These are phyloP conservation scores for Cladobotryum protrusum DNA, from an alignment of 2,329 filamentous ascomycete species.

Conservation along the genomic window DNA sequence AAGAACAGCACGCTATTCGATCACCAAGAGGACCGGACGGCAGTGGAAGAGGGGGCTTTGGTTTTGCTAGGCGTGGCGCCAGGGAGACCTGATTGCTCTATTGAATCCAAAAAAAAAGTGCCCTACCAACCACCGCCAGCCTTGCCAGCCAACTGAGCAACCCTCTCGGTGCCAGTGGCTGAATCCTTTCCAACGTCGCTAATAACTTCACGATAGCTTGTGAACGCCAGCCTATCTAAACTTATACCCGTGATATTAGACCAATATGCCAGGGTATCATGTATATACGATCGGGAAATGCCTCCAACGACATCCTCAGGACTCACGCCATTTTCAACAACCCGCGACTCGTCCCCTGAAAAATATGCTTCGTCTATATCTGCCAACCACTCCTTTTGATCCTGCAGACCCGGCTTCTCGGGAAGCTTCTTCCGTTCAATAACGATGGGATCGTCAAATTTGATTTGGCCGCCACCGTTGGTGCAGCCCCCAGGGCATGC, in stretches of 20 bases:
- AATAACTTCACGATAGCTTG: constrained; percentile 85
- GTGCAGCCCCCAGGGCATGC: constrained; percentile 98
- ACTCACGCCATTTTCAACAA: constrained; percentile 18
- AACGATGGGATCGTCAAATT: constrained; percentile 70
- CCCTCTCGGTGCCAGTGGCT: constrained; percentile 66
- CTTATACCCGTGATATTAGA: constrained; percentile 62
- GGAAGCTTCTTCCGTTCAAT: constrained; percentile 41
- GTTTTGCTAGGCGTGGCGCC: constrained; percentile 60
- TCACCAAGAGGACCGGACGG: constrained; percentile 72
- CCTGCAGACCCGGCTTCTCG: constrained; percentile 60
- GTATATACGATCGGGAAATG: constrained; percentile 60
- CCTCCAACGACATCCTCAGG: constrained; percentile 49
- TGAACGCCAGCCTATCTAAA: constrained; percentile 68
- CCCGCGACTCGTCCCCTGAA: constrained; percentile 57
- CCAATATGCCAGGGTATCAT: constrained; percentile 71
- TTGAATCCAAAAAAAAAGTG: not conserved
- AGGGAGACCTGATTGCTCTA: constrained; percentile 26
- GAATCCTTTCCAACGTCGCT: constrained; percentile 85
- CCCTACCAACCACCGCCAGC: constrained; percentile 87
- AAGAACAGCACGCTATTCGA: constrained; percentile 64
- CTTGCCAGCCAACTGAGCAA: constrained; percentile 82
- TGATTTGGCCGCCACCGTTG: constrained; percentile 94
- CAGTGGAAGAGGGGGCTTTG: constrained; percentile 70
- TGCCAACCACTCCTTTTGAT: constrained; percentile 80
- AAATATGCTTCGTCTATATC: constrained; percentile 87